Percentiles rank a stretch among this genome's conserved stretches.
phyloP scores from a whole-genome alignment of 2,329 filamentous ascomycete genomes.

The Colletotrichum sp. region DNA sequence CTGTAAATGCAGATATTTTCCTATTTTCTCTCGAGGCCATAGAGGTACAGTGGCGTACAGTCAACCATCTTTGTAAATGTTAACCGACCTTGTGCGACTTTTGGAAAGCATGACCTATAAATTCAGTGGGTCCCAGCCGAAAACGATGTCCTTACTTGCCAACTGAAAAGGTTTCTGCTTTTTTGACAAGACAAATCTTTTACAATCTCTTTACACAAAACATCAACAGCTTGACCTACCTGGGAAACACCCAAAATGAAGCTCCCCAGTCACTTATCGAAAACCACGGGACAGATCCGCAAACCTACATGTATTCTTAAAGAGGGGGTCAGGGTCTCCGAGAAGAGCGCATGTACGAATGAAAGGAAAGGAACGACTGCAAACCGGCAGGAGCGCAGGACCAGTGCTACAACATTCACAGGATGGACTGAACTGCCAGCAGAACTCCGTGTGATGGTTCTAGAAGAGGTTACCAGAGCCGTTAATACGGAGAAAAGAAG shows the following conservation, averaged over 20 bases:
- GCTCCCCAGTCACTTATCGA: not conserved
- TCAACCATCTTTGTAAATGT: not conserved
- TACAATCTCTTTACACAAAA: too few relatives aligned
- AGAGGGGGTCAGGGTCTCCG: rapidly evolving
- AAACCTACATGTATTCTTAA: not conserved
- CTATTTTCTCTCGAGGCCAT: not conserved
- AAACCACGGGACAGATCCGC: rapidly evolving
- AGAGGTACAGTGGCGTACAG: not conserved
- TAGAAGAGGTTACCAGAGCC: not conserved
- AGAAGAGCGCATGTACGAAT: rapidly evolving
- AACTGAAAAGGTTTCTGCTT: not conserved
- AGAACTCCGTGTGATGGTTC: not conserved
- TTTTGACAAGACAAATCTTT: too few relatives aligned
- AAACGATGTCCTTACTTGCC: rapidly evolving
- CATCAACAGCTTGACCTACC: not conserved
- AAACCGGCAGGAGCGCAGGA: not conserved
- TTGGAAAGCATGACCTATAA: not conserved
- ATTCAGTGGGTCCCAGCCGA: not conserved
- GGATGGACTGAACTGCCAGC: not conserved
- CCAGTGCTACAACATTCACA: not conserved
- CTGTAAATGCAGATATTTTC: not conserved
- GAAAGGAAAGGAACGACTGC: not conserved
- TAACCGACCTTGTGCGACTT: not conserved
- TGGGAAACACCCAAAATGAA: not conserved
- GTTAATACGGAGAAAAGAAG: not conserved